Evolutionary conservation across 2,329 filamentous ascomycete species (phyloP).

Genomic region (Penicillium sp.): DNA sequence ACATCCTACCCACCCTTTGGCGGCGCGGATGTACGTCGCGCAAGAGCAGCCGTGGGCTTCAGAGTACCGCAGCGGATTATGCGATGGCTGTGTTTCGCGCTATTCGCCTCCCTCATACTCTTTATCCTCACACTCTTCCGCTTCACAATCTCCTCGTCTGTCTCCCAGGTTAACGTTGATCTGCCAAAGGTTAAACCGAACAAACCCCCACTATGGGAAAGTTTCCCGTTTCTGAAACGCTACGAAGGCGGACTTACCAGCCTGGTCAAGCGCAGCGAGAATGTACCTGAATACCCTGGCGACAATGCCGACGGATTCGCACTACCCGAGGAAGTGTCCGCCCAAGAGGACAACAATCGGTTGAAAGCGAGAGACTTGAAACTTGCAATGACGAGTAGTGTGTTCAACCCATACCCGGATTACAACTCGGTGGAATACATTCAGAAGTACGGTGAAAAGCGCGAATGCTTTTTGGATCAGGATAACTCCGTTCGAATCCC

Average conservation of each 20-base stretch:
- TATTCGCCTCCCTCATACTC: conserved; percentile 72
- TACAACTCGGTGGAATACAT: conserved; percentile 65
- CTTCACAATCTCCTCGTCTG: conserved; percentile 64
- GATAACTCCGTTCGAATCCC: conserved; percentile 70
- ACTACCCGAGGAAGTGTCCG: conserved; percentile 46
- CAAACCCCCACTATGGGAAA: conserved; percentile 78
- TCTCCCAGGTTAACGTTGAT: conserved; percentile 39
- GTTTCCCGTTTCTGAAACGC: conserved; percentile 80
- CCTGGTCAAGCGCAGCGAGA: conserved; percentile 69
- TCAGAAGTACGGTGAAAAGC: conserved; percentile 63
- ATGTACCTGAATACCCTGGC: conserved; percentile 80
- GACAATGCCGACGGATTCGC: conserved; percentile 63
- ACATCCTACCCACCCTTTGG: conserved; percentile 59
- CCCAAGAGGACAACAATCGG: conserved; percentile 24
- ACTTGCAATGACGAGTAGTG: conserved; percentile 54
- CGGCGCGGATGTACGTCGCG: conserved; percentile 41
- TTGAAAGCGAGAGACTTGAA: conserved; percentile 35
- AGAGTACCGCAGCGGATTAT: conserved; percentile 74
- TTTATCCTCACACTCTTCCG: conserved; percentile 79
- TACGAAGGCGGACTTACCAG: conserved; percentile 89
- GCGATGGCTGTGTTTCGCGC: conserved; percentile 75
- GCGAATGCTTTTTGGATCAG: conserved; percentile 79
- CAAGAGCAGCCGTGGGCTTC: conserved; percentile 54
- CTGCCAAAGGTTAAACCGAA: conserved; percentile 63
- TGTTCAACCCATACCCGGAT: conserved; percentile 72